A percentile compares a stretch with the other conserved stretches of the same genome.
Evolutionary conservation across 129 eudicot species (phyloP).

Genomic region (Helianthus annuus): HanXRQr2.0-SUNRISE NC_035444.2:9998185-9998684

Average conservation of each 20-base stretch:
- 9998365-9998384: too few relatives aligned
- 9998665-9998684: constrained; percentile 99
- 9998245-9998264: too few relatives aligned
- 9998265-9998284: too few relatives aligned
- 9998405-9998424: constrained; percentile 67
- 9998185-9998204: too few relatives aligned
- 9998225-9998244: too few relatives aligned
- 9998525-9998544: constrained; percentile 11
- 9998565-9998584: constrained; percentile 79
- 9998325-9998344: too few relatives aligned
- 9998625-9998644: constrained; percentile 85
- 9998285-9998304: too few relatives aligned
- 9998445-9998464: constrained; percentile 99
- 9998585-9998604: constrained; percentile 98
- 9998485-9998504: constrained; percentile 48
- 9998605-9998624: constrained; percentile 99
- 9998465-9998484: constrained; percentile 99
- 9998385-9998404: neutral
- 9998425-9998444: constrained; percentile 92
- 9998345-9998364: too few relatives aligned
- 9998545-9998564: neutral
- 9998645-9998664: constrained; percentile 99
- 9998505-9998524: constrained; percentile 20
- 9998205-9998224: too few relatives aligned
- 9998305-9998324: too few relatives aligned